phyloP scores from a whole-genome alignment of 257 asterid genomes.

The Avicennia marina region DNA sequence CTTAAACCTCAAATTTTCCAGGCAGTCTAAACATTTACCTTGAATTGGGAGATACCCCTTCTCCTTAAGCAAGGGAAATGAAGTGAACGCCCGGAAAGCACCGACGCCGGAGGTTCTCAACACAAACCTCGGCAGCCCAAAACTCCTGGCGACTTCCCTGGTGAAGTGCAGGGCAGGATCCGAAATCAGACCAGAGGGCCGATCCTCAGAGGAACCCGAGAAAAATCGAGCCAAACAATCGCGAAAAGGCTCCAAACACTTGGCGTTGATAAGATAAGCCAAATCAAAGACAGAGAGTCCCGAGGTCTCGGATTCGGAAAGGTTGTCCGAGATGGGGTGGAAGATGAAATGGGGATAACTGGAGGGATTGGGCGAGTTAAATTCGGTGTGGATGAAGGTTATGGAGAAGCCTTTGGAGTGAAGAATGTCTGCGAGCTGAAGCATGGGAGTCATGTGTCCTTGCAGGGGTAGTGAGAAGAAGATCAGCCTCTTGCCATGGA shows the following conservation, averaged over 20 bases:
- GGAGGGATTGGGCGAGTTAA: conserved; percentile 21
- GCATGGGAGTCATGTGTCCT: conserved; percentile 37
- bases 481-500: neutral
- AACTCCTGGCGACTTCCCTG: conserved; percentile 18
- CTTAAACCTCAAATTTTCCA: neutral
- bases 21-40: neutral
- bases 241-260: conserved; percentile 13
- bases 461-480: conserved; percentile 20
- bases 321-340: conserved; percentile 10
- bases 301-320: conserved; percentile 5
- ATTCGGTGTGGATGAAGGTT: conserved; percentile 19
- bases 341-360: conserved; percentile 19
- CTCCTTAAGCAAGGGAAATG: conserved; percentile 17
- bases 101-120: conserved; percentile 21
- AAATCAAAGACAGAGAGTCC: neutral
- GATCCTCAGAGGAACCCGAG: neutral
- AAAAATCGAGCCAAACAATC: conserved; percentile 3
- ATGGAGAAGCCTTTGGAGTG: conserved; percentile 22
- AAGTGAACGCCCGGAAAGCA: conserved; percentile 11
- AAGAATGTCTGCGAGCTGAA: conserved; percentile 28
- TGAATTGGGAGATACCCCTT: conserved; percentile 15
- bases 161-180: conserved; percentile 16
- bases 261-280: conserved; percentile 10
- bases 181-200: conserved; percentile 8
- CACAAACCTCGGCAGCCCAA: conserved; percentile 34